phyloP scores from a whole-genome alignment of 192 early-diverging fungal species.

The Spinellus fusiger region DNA sequence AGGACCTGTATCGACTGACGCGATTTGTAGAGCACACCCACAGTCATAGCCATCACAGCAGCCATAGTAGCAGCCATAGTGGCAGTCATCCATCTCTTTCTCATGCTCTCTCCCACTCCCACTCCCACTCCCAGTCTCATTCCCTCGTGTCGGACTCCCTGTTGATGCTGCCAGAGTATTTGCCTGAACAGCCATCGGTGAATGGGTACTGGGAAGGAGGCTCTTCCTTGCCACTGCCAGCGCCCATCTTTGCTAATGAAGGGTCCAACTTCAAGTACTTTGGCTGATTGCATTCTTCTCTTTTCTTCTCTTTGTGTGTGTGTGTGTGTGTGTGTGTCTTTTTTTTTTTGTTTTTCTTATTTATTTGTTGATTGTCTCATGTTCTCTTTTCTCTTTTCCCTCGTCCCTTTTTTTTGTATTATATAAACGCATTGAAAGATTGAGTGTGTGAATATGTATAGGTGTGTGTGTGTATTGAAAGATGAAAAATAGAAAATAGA shows the following conservation, averaged over 20 bases:
- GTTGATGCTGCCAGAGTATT: too few relatives aligned
- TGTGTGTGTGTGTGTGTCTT: neutral
- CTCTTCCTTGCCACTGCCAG: too few relatives aligned
- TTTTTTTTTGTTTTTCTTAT: neutral
- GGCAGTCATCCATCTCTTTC: too few relatives aligned
- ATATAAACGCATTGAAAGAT: neutral
- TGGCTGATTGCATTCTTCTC: too few relatives aligned
- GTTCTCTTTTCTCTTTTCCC: neutral
- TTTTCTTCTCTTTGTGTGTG: neutral
- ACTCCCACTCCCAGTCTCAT: too few relatives aligned
- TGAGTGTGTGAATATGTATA: too few relatives aligned
- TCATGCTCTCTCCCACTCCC: too few relatives aligned
- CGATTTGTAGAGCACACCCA: neutral
- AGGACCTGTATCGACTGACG: neutral
- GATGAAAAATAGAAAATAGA: neutral
- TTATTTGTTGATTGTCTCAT: neutral
- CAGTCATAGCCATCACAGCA: neutral
- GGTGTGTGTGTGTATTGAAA: neutral
- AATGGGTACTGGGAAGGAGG: too few relatives aligned
- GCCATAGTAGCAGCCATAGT: neutral
- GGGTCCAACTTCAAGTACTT: too few relatives aligned
- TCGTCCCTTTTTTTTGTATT: neutral
- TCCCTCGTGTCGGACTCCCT: too few relatives aligned
- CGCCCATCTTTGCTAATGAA: too few relatives aligned
- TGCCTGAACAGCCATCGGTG: too few relatives aligned